These are phyloP conservation scores for Tilletia caries DNA, from an alignment of 1,284 basidiomycete genomes.

Conservation along the genomic window DNA sequence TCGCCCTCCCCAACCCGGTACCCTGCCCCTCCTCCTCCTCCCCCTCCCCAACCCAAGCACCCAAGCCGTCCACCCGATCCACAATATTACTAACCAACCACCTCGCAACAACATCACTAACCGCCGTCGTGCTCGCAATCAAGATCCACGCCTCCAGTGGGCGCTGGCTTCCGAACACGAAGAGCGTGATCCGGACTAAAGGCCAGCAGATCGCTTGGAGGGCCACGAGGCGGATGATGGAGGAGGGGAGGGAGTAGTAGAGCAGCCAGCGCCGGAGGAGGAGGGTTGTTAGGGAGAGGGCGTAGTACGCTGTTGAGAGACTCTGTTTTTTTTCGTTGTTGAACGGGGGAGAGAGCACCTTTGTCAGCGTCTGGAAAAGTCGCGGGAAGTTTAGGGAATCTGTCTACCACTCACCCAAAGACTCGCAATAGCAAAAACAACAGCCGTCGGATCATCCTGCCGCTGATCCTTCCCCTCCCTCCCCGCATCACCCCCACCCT, in stretches of 20 bases:
- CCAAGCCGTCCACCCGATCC: slow-evolving; percentile 25
- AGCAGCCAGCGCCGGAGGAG: slow-evolving; percentile 74
- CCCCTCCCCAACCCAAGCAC: slow-evolving; percentile 27
- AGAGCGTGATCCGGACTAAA: slow-evolving; percentile 72
- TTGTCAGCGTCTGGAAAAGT: background rate
- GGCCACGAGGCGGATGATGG: slow-evolving; percentile 75
- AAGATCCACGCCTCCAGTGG: slow-evolving; percentile 74
- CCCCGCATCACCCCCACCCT: background rate
- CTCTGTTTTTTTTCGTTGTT: no score
- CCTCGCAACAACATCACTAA: slow-evolving; percentile 45
- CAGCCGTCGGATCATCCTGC: slow-evolving; percentile 20
- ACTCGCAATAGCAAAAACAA: slow-evolving; percentile 35
- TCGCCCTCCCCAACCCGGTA: background rate
- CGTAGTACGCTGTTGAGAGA: slow-evolving; percentile 75
- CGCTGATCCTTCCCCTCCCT: background rate
- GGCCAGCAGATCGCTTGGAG: slow-evolving; percentile 83
- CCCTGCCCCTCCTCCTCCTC: slow-evolving; percentile 21
- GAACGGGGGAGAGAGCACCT: background rate
- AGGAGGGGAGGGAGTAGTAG: slow-evolving; percentile 74
- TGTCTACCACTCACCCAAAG: slow-evolving; percentile 30
- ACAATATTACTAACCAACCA: slow-evolving; percentile 53
- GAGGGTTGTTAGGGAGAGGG: slow-evolving; percentile 72
- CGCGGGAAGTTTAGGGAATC: no score
- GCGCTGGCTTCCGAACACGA: slow-evolving; percentile 64
- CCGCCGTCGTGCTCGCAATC: slow-evolving; percentile 70